Evolutionary conservation across 202 grass and related monocot species (phyloP), one percentile per base, ranked within the genome.

Genomic region (Carex arenaria): DNA sequence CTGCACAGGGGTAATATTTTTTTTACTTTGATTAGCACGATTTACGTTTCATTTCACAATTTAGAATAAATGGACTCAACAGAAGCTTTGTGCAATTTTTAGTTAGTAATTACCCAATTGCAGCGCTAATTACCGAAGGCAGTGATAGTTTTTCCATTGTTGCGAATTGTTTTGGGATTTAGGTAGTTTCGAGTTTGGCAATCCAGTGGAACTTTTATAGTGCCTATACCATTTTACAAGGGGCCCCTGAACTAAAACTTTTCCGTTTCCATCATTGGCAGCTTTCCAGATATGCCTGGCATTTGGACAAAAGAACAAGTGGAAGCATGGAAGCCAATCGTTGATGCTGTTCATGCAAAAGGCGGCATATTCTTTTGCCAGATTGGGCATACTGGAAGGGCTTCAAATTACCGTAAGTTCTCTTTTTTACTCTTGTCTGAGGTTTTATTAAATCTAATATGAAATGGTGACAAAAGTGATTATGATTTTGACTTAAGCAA

Each of bases 341-440:
- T 93, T 1, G 78, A 87, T 47, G 88, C 81, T 10, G 86, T 91
- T 72, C 86, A 91, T 81, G 67, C 61, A 18, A 91, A 91, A 72
- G 86, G 80, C 0, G 84, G 79, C 0, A 49, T 88, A 15, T 86
- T 88, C 79, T 91, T 91, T 63, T 88, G 86, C 22, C 89, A 91
- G 53, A 84, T 91, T 72, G 88, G 89, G 84, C 84, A 91, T 76
- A 20, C 9, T 14, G 86, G 84, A 59, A 84, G 89, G 75, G 80
- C 64, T 52, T 91, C 89, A 11, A 80, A 56, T 4, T 65, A 59
- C 38, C 57, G 87, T 89, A 22, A 45, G 30, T 22, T 73, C 17
- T 65, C 52, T 23, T 20, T 14, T 57, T 64, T 36, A 32, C 28
- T 65, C 28, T 32, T 12, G 0, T 42, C 7, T 11, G 15, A 19